Conservation (phyloP, 305 asterid species). For the Fraxinus xanthoxyloides region DNA sequence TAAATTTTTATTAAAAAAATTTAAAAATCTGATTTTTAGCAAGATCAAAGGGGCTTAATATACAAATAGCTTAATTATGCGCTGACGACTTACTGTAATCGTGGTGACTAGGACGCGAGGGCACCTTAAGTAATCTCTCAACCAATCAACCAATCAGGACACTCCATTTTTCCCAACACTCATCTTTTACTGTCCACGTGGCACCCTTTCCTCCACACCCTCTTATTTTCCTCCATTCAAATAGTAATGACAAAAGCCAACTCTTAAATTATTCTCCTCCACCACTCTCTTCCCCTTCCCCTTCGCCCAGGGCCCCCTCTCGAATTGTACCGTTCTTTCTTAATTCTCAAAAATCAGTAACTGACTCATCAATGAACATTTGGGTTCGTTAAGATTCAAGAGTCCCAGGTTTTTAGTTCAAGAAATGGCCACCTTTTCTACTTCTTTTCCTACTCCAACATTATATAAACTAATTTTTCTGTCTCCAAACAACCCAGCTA, state of each 20-base stretch:
- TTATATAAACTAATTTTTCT: conserved; percentile 41
- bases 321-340: conserved; percentile 8
- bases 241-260: background rate
- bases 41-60: too few species aligned
- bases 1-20: too few species aligned
- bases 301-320: background rate
- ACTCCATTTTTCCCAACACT: conserved; percentile 18
- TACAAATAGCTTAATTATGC: too few species aligned
- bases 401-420: conserved; percentile 1
- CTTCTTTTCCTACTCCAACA: conserved; percentile 33
- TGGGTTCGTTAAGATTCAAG: conserved; percentile 21
- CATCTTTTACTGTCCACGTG: conserved; percentile 28
- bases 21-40: too few species aligned
- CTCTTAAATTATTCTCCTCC: conserved; percentile 19
- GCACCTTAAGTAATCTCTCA: background rate
- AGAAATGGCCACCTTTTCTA: conserved; percentile 42
- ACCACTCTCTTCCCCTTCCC: conserved; percentile 2
- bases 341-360: conserved; percentile 11
- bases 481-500: conserved; percentile 40
- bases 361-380: conserved; percentile 15
- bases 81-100: background rate
- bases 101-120: conserved; percentile 2
- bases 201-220: conserved; percentile 31
- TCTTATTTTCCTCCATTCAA: conserved; percentile 7
- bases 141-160: conserved; percentile 42